Evolutionary conservation across 2,329 filamentous ascomycete species (phyloP).

Genomic region (Biscogniauxia marginata): DNA sequence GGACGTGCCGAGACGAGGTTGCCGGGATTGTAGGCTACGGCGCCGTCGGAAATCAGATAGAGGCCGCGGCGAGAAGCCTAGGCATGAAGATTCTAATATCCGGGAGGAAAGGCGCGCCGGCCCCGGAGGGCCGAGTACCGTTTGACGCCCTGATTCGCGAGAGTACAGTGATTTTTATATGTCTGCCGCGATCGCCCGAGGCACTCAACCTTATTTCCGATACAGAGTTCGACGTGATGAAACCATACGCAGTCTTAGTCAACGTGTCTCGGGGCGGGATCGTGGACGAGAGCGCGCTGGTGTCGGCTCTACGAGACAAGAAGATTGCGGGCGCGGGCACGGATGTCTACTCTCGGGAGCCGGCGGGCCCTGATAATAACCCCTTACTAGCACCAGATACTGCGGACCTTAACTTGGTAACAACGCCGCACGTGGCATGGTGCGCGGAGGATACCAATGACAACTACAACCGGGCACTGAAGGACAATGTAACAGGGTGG

Average conservation of each 20-base stretch:
- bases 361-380: constrained; percentile 23
- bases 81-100: constrained; percentile 31
- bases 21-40: constrained; percentile 34
- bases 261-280: constrained; percentile 35
- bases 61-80: constrained; percentile 17
- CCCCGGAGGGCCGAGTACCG: constrained; percentile 20
- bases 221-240: constrained; percentile 26
- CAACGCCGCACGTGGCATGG: constrained; percentile 34
- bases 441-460: constrained; percentile 28
- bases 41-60: constrained; percentile 27
- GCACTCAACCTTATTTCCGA: constrained; percentile 27
- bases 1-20: constrained; percentile 25
- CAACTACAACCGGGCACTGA: constrained; percentile 25
- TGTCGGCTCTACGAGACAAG: constrained; percentile 25
- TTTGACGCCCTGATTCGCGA: constrained; percentile 29
- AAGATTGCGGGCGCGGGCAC: constrained; percentile 30
- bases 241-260: constrained; percentile 24
- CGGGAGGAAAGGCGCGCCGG: constrained; percentile 25
- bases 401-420: constrained; percentile 29
- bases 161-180: constrained; percentile 28
- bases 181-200: constrained; percentile 28
- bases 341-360: constrained; percentile 31
- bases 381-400: constrained; percentile 22
- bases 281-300: constrained; percentile 30
- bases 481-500: constrained; percentile 27